These are phyloP conservation scores for Xylaria sp. DNA, from an alignment of 2,329 filamentous ascomycete species.

Conservation along the genomic window DNA sequence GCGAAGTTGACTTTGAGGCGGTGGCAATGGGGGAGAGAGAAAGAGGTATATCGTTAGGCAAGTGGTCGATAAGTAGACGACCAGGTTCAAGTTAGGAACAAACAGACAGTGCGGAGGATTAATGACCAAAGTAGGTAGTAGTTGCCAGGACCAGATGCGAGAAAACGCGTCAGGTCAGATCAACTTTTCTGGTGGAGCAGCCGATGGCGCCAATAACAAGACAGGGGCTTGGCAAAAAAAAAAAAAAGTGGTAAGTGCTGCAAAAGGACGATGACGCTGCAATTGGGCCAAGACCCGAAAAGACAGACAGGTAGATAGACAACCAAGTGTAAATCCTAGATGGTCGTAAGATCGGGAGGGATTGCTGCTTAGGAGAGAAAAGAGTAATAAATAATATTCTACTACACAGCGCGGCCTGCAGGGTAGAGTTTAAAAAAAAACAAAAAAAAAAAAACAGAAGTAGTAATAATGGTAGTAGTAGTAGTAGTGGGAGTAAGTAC, in stretches of 20 bases:
- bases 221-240: slow-evolving; percentile 33
- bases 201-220: slow-evolving; percentile 44
- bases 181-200: slow-evolving; percentile 45
- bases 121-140: slow-evolving; percentile 31
- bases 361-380: background rate
- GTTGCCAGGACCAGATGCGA: slow-evolving; percentile 36
- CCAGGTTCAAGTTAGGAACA: slow-evolving; percentile 10
- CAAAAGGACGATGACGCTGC: slow-evolving; percentile 13
- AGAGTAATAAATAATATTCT: too few species aligned
- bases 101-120: slow-evolving; percentile 30
- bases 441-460: slow-evolving; percentile 1
- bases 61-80: slow-evolving; percentile 32
- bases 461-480: too few species aligned
- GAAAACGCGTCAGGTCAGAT: slow-evolving; percentile 48
- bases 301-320: background rate
- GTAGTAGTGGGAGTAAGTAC: too few species aligned
- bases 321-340: slow-evolving; percentile 25
- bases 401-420: background rate
- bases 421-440: too few species aligned
- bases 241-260: slow-evolving; percentile 6
- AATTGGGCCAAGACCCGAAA: slow-evolving; percentile 21
- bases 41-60: slow-evolving; percentile 24
- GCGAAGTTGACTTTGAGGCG: background rate
- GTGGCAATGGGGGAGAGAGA: slow-evolving; percentile 28
- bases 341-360: background rate